Evolutionary conservation across 345 rosid genomes (phyloP), one percentile per base, ranked within the genome.

Genomic region (rapeseed (Brassica napus)): DNA sequence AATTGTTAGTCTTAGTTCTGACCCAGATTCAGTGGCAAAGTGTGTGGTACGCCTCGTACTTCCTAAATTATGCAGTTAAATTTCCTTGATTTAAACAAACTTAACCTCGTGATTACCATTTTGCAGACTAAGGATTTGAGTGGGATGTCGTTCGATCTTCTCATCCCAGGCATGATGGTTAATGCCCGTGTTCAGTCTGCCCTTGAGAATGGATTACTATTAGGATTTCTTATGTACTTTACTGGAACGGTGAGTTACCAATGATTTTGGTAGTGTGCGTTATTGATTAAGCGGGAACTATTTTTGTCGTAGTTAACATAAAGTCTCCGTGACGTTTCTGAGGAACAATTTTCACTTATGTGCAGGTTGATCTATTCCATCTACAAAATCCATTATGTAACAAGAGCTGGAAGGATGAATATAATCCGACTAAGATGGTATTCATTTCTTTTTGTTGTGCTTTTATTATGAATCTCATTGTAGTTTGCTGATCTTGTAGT

Each of bases 141-240:
- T 83, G 97, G 99, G 70, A 86, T 95, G 77, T 93, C 97, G 61
- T 88, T 95, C 80, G 99, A 95, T 85, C 93, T 90, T 85, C 97
- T 95, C 65, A 72, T 84, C 75, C 99, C 99, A 61, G 99, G 99
- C 81, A 90, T 91, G 98, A 84, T 95, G 98, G 90, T 95, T 77
- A 91, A 85, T 82, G 90, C 96, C 62, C 89, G 89, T 21, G 96
- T 95, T 58, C 88, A 86, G 81, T 88, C 98, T 15, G 90, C 90
- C 68, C 92, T 94, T 68, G 92, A 91, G 84, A 91, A 92, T 85
- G 98, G 98, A 78, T 82, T 94, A 69, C 73, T 94, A 86, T 83
- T 94, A 57, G 86, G 92, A 28, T 94, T 94, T 81, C 96, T 92
- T 28, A 92, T 94, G 18, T 93, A 91, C 84, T 94, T 92, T 73